Evolutionary conservation across 2,329 filamentous ascomycete genomes (phyloP).

Genomic region (Trichophyton benhamiae): DNA sequence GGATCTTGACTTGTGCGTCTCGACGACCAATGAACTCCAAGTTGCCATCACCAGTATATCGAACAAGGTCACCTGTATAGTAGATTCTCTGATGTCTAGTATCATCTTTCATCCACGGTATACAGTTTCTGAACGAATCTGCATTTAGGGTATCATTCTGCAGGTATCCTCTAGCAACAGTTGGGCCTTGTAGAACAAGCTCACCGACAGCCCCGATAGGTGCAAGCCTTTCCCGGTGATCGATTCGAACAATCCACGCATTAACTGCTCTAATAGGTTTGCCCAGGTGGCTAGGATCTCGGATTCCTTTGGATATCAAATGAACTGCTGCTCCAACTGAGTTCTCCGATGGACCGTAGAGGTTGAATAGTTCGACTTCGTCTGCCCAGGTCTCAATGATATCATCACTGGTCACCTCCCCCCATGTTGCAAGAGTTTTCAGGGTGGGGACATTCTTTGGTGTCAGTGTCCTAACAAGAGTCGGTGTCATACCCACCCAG

Average conservation of each 20-base stretch:
- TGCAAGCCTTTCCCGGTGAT: conserved; percentile 17
- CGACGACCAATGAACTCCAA: conserved; percentile 16
- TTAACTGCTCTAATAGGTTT: conserved; percentile 9
- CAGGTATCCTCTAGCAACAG: conserved; percentile 27
- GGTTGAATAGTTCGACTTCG: conserved; percentile 27
- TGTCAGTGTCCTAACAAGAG: conserved; percentile 40
- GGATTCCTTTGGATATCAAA: background rate
- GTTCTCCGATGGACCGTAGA: conserved; percentile 18
- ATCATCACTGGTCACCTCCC: conserved; percentile 19
- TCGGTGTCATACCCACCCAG: conserved; percentile 47
- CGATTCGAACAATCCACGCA: conserved; percentile 24
- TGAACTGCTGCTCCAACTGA: background rate
- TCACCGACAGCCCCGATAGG: conserved; percentile 31
- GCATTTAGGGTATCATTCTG: conserved; percentile 6
- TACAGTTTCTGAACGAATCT: background rate
- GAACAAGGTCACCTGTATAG: conserved; percentile 15
- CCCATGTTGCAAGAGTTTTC: conserved; percentile 23
- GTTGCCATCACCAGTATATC: conserved; percentile 12
- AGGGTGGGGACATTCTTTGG: conserved; percentile 28
- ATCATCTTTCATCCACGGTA: conserved; percentile 5
- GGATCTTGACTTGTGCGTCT: conserved; percentile 60
- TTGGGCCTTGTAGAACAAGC: conserved; percentile 28
- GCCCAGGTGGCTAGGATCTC: conserved; percentile 6
- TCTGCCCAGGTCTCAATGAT: conserved; percentile 17
- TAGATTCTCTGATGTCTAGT: background rate